Conservation (phyloP, 768 basidiomycete genomes). For the Clathrus columnatus region DNA sequence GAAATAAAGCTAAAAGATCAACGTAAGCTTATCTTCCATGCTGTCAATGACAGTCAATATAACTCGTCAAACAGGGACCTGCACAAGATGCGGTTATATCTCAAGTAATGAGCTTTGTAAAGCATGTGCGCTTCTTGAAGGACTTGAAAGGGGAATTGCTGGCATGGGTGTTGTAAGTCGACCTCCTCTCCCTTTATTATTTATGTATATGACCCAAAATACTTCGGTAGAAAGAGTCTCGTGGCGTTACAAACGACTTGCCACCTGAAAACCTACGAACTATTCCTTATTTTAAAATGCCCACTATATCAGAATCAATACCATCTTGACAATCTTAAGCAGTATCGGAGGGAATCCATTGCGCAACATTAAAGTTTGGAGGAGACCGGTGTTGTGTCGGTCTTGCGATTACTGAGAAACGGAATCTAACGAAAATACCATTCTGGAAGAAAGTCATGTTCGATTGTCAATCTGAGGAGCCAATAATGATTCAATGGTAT, state of each 20-base stretch:
- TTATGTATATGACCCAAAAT: slow-evolving; percentile 10
- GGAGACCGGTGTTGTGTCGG: no score
- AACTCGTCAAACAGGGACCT: slow-evolving; percentile 54
- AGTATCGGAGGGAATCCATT: neutral
- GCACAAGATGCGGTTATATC: slow-evolving; percentile 89
- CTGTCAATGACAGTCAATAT: slow-evolving; percentile 5
- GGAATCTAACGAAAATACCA: no score
- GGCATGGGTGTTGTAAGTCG: slow-evolving; percentile 22
- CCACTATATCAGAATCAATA: slow-evolving; percentile 7
- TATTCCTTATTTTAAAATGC: slow-evolving; percentile 59
- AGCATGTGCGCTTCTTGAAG: slow-evolving; percentile 85
- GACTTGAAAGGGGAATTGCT: slow-evolving; percentile 76
- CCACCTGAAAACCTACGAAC: slow-evolving; percentile 62
- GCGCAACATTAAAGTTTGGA: no score
- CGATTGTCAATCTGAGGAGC: no score
- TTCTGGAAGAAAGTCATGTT: no score
- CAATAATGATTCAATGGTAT: no score
- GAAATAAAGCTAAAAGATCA: slow-evolving; percentile 84
- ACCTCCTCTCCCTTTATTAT: neutral
- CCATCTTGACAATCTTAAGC: neutral
- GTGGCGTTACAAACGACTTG: slow-evolving; percentile 53
- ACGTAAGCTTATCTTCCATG: slow-evolving; percentile 43
- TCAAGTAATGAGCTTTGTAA: slow-evolving; percentile 96
- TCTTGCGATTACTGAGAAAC: no score
- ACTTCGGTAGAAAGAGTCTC: slow-evolving; percentile 55